phyloP scores from a whole-genome alignment of 495 filamentous ascomycete genomes.

The Penicillium daleae region DNA sequence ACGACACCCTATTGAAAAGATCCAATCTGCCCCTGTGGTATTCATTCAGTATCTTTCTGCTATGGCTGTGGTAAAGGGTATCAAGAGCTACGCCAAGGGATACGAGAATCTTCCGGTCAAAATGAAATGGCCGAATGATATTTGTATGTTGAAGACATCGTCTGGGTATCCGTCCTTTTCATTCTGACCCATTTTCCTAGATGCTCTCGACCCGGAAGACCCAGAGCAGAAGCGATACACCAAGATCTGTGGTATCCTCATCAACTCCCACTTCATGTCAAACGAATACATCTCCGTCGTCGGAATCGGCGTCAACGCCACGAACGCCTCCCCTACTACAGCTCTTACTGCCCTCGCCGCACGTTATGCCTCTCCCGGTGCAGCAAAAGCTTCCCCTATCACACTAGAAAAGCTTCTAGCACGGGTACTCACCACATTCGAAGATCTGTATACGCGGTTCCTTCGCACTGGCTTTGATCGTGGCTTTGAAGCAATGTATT shows the following conservation, averaged over 20 bases:
- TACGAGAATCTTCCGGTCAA: slow-evolving; percentile 79
- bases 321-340: slow-evolving; percentile 85
- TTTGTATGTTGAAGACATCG: slow-evolving; percentile 53
- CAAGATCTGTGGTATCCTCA: slow-evolving; percentile 93
- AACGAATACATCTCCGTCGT: slow-evolving; percentile 85
- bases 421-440: slow-evolving; percentile 77
- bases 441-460: slow-evolving; percentile 77
- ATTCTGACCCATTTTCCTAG: slow-evolving; percentile 32
- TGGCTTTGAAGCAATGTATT: slow-evolving; percentile 77
- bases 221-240: slow-evolving; percentile 66
- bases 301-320: slow-evolving; percentile 87
- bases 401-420: slow-evolving; percentile 83
- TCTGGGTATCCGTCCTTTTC: neutral
- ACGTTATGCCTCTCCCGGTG: slow-evolving; percentile 32
- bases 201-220: slow-evolving; percentile 72
- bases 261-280: slow-evolving; percentile 80
- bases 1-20: slow-evolving; percentile 74
- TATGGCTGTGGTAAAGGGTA: slow-evolving; percentile 84
- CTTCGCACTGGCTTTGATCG: slow-evolving; percentile 69
- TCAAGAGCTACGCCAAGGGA: slow-evolving; percentile 75
- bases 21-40: slow-evolving; percentile 76
- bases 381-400: slow-evolving; percentile 52
- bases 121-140: slow-evolving; percentile 98
- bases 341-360: slow-evolving; percentile 73
- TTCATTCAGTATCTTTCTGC: slow-evolving; percentile 94